Evolutionary conservation across 1,284 basidiomycete species (phyloP).

Genomic region (Cutaneotrichosporon sp.): DNA sequence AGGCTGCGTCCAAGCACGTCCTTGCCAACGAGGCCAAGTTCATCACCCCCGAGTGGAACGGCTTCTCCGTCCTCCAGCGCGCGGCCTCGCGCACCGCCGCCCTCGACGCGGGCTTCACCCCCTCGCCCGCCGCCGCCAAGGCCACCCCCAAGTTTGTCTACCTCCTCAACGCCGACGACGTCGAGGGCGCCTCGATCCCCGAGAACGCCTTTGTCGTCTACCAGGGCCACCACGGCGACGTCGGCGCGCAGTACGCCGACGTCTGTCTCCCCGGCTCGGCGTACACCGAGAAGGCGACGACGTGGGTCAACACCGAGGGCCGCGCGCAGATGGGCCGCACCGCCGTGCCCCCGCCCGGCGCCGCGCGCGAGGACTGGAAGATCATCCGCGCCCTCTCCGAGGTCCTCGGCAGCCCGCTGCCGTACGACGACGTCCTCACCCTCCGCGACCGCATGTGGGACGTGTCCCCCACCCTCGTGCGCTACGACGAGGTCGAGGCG

Average conservation of each 20-base stretch:
- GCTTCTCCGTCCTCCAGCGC: conserved; percentile 89
- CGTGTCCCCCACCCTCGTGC: conserved; percentile 85
- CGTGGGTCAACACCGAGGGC: conserved; percentile 98
- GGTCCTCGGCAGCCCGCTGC: conserved; percentile 72
- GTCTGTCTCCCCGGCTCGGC: conserved; percentile 91
- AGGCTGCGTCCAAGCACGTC: conserved; percentile 76
- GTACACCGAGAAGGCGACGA: conserved; percentile 93
- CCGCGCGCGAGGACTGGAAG: conserved; percentile 98
- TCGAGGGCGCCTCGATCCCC: conserved; percentile 88
- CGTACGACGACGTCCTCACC: conserved; percentile 87
- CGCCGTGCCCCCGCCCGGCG: conserved; percentile 93
- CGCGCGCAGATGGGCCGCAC: conserved; percentile 87
- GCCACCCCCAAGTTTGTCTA: conserved; percentile 94
- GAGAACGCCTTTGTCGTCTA: conserved; percentile 96
- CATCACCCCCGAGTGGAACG: conserved; percentile 90
- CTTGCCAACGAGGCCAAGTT: conserved; percentile 74
- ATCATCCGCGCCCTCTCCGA: conserved; percentile 96
- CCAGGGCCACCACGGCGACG: conserved; percentile 98
- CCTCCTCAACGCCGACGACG: conserved; percentile 93
- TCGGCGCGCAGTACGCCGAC: conserved; percentile 94
- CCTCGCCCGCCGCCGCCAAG: conserved; percentile 72
- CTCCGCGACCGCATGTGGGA: conserved; percentile 97
- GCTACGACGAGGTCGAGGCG: conserved; percentile 82
- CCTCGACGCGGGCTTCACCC: conserved; percentile 91
- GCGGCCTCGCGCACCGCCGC: conserved; percentile 90